phyloP scores from a whole-genome alignment of 2,329 filamentous ascomycete species.

The Penicillium sp. region DNA sequence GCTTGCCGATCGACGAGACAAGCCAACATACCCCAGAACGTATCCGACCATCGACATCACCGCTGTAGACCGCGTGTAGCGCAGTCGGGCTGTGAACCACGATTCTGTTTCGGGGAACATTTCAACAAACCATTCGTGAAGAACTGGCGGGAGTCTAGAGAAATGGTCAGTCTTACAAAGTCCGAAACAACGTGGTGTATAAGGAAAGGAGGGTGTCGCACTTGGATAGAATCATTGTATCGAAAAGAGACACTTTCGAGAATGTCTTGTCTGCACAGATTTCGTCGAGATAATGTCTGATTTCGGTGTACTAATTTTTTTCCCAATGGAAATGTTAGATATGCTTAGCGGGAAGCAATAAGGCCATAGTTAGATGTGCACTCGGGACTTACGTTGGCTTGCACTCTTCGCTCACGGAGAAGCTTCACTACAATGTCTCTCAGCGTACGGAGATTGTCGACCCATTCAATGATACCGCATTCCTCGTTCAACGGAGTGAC shows the following conservation, averaged over 20 bases:
- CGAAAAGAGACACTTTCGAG: conserved; percentile 66
- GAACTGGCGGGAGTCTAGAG: conserved; percentile 66
- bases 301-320: conserved; percentile 55
- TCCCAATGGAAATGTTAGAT: background rate
- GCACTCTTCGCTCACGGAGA: conserved; percentile 68
- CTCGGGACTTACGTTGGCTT: conserved; percentile 37
- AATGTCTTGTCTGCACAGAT: conserved; percentile 49
- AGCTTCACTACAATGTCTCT: conserved; percentile 80
- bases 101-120: conserved; percentile 87
- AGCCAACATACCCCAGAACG: conserved; percentile 58
- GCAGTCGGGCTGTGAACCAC: conserved; percentile 84
- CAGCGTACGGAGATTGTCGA: conserved; percentile 89
- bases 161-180: background rate
- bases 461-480: conserved; percentile 97
- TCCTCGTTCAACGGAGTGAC: conserved; percentile 97
- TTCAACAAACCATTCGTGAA: conserved; percentile 92
- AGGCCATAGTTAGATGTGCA: too few relatives aligned
- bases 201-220: conserved; percentile 15
- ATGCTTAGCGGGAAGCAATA: too few relatives aligned
- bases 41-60: conserved; percentile 99
- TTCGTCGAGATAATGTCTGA: conserved; percentile 58
- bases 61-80: conserved; percentile 87
- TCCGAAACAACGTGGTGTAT: conserved; percentile 1
- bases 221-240: conserved; percentile 52
- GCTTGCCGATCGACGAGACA: background rate